Base-by-base conservation (phyloP, 768 basidiomycete genomes). In the Baorangia bicolor region DNA sequence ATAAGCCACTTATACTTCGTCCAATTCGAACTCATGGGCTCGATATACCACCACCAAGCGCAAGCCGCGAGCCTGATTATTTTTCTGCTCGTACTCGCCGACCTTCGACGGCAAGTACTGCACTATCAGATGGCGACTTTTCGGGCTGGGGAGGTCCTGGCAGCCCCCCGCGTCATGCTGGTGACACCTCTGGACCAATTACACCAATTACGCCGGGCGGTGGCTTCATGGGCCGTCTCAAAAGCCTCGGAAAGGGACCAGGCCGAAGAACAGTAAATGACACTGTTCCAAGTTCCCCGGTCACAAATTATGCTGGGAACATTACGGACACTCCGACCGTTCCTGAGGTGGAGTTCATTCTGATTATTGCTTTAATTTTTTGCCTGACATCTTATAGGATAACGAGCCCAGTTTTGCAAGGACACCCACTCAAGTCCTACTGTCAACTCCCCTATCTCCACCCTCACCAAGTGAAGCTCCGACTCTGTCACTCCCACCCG, bases 211-310 rank as follows among this genome's bases (percentile, higher is more conserved):
- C 81, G 4, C 83, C 87, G 23, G 61, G 66, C 16, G 64, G 76
- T 25, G 81, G 88, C 2, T 71, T 94, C 51, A 94, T 95, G 81
- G 90, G 92, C 1, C 81, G 88, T 58, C 71, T 94, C 55, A 90
- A 86, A 69, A 86, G 75, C 50, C 82, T 94, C 58, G 88, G 87
- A 10, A 89, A 87, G 70, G 80, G 75, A 49, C 70, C 78, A 45
- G 77, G 74, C 59, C 71, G 75, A 61, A 73, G 48, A 41, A 31
- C 53, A 10, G 20, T 40, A 4, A 67, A 51, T 2, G 70, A 71
- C 28, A 18, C 34, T n/a, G 28, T 49, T 21, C 66, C 64, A 18
- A 68, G 59, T 33, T 70, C 72, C 40, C 66, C 72, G 14, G 55
- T 64, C 27, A 51, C 52, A 31, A 59, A 12, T 42, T 58, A 41